phyloP scores from a whole-genome alignment of 352 stramenopile species.

The Phytophthora macrochlamydospora region DNA sequence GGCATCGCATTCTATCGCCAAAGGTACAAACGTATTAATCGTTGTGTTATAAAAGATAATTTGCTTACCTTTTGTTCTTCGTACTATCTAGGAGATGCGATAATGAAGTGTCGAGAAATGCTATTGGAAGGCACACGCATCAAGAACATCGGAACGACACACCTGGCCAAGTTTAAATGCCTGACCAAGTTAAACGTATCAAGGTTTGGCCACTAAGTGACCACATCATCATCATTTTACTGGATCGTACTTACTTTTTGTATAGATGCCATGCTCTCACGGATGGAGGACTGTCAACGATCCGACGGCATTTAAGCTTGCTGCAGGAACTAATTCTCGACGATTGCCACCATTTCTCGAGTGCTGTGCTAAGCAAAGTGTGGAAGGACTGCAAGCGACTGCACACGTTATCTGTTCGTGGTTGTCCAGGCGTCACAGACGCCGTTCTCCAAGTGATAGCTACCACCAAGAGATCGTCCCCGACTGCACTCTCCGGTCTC shows the following conservation, averaged over 20 bases:
- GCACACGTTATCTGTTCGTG: conserved; percentile 46
- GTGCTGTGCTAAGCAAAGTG: conserved; percentile 44
- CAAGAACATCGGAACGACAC: conserved; percentile 26
- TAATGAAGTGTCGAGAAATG: conserved; percentile 16
- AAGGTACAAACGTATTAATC: conserved; percentile 1
- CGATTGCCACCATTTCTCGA: conserved; percentile 69
- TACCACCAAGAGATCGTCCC: conserved; percentile 43
- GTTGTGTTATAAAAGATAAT: not conserved
- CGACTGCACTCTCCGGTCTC: conserved; percentile 25
- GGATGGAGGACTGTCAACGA: conserved; percentile 49
- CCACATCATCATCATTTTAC: not conserved
- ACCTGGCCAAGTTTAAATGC: conserved; percentile 34
- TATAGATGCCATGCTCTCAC: conserved; percentile 55
- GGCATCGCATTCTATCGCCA: conserved; percentile 15
- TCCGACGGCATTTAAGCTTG: conserved; percentile 50
- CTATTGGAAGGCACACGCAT: conserved; percentile 36
- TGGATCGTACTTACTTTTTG: not conserved
- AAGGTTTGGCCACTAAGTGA: conserved; percentile 10
- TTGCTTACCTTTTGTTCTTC: not conserved
- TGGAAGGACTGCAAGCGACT: conserved; percentile 68
- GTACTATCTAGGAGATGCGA: not conserved
- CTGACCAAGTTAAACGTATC: conserved; percentile 39
- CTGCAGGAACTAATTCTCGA: conserved; percentile 58
- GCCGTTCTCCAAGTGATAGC: conserved; percentile 60
- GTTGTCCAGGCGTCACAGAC: conserved; percentile 58